Evolutionary conservation across 2,329 filamentous ascomycete species (phyloP), one percentile per base, ranked within the genome.

Genomic region (Onygenales sp.): DNA sequence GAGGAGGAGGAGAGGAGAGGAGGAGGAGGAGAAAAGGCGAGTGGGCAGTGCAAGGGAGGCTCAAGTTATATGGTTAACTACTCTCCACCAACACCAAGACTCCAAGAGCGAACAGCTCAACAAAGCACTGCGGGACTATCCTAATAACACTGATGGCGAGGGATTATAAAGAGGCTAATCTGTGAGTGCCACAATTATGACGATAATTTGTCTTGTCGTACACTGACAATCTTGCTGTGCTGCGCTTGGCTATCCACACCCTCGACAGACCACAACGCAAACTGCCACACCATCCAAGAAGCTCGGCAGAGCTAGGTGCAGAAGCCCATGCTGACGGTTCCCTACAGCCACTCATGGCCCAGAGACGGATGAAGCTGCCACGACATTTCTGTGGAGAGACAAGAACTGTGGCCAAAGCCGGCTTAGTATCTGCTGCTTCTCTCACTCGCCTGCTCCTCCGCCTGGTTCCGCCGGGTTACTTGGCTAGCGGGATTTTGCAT

Each of bases 181-280:
- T 39, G 21, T 49, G 34, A 49, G 34, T 49, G 36, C 36, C 46
- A 49, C 46, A 39, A 39, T 40, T 14, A 49, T 49, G 46, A 49
- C 46, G 36, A 49, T 11, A 49, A 11, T 10, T 21, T 27, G 6
- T 44, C 17, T 13, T 39, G 45, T 48, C 44, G 10, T 31, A 49
- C 34, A 40, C 17, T 11, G 6, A 3, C 2, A 36, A 40, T 39
- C 32, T 6, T 49, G n/a, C 14, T 31, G 9, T 10, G 9, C 37
- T 32, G 31, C 21, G 34, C 36, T 49, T 39, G 46, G 46, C 36
- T 49, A 39, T 8, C 36, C 46, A 40, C 34, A 49, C 1, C 32
- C 21, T 9, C 14, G 13, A 9, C 13, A 14, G 27, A 46, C 1
- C 4, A 27, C 21, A 27, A 27, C 21, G 21, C 21, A 27, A 27